Conservation (phyloP, 1,139 yeast species). For the Pichia kudriavzevii region DNA sequence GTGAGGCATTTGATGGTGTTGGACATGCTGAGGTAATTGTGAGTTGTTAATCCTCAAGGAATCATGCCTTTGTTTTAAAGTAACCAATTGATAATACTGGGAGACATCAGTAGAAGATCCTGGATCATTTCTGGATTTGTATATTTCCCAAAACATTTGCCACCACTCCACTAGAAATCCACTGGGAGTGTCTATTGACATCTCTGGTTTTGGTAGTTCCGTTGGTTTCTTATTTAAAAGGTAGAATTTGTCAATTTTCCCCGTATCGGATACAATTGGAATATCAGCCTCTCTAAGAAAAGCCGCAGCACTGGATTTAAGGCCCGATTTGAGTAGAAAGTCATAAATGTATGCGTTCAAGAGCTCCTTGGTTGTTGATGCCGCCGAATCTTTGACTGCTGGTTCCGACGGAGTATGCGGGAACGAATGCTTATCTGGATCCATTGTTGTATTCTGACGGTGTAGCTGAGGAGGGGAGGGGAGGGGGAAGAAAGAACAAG, state of each 20-base stretch:
- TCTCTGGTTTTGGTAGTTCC: constrained; percentile 39
- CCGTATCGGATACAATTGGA: constrained; percentile 27
- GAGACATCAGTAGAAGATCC: constrained; percentile 57
- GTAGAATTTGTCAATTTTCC: constrained; percentile 16
- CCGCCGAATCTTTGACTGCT: constrained; percentile 38
- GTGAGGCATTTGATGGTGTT: background rate
- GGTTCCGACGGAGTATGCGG: constrained; percentile 13
- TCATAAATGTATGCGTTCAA: constrained; percentile 84
- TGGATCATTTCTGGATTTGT: constrained; percentile 67
- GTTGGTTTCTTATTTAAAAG: constrained; percentile 1
- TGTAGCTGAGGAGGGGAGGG: no score
- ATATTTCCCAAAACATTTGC: constrained; percentile 93
- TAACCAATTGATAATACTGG: constrained; percentile 65
- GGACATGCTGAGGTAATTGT: background rate
- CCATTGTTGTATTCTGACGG: background rate
- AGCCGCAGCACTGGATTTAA: constrained; percentile 62
- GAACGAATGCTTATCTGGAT: constrained; percentile 3
- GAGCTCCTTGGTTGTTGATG: constrained; percentile 55
- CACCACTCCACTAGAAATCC: constrained; percentile 93
- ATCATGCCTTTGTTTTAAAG: constrained; percentile 57
- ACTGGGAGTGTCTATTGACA: constrained; percentile 73
- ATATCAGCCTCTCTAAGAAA: constrained; percentile 51
- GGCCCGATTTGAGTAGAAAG: constrained; percentile 67
- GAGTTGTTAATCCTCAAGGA: background rate
- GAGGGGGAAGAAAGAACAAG: no score